These are phyloP conservation scores for Oryza punctata DNA, from an alignment of 176 grass and related monocot species.

Conservation along the genomic window DNA sequence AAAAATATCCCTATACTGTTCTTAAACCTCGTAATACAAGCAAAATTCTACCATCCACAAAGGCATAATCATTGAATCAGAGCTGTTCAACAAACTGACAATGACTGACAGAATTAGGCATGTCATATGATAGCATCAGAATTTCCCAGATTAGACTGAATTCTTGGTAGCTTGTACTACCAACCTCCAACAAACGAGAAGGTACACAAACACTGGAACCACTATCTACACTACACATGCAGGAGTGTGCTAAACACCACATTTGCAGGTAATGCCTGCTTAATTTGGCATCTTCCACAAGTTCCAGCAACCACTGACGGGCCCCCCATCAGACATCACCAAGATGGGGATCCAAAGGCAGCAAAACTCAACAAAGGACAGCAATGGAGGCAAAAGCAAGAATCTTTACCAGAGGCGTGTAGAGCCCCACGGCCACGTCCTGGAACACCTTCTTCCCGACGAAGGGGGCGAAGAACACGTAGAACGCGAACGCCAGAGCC, in stretches of 20 bases:
- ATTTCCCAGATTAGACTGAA: constrained; percentile 23
- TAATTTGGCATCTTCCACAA: constrained; percentile 29
- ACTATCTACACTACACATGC: background rate
- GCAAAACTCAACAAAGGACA: background rate
- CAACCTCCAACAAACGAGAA: constrained; percentile 36
- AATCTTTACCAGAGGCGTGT: constrained; percentile 86
- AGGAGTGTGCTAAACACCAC: constrained; percentile 14
- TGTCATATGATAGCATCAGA: constrained; percentile 27
- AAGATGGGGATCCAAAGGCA: constrained; percentile 45
- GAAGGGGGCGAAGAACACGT: constrained; percentile 97
- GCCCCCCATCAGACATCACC: constrained; percentile 35
- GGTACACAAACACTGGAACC: constrained; percentile 8
- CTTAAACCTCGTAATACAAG: constrained; percentile 12
- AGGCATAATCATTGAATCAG: constrained; percentile 17
- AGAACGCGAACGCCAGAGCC: constrained; percentile 93
- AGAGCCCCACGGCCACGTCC: constrained; percentile 71
- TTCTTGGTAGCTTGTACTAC: background rate
- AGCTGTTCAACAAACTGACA: constrained; percentile 19
- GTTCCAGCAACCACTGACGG: constrained; percentile 44
- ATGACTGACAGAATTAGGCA: constrained; percentile 21
- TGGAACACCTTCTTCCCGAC: constrained; percentile 83
- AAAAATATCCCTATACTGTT: background rate
- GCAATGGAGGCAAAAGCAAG: background rate
- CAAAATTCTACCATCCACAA: constrained; percentile 26
- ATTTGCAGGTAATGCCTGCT: constrained; percentile 31